phyloP scores from a whole-genome alignment of 2,329 filamentous ascomycete species.

The Cordyceps tenuipes region DNA sequence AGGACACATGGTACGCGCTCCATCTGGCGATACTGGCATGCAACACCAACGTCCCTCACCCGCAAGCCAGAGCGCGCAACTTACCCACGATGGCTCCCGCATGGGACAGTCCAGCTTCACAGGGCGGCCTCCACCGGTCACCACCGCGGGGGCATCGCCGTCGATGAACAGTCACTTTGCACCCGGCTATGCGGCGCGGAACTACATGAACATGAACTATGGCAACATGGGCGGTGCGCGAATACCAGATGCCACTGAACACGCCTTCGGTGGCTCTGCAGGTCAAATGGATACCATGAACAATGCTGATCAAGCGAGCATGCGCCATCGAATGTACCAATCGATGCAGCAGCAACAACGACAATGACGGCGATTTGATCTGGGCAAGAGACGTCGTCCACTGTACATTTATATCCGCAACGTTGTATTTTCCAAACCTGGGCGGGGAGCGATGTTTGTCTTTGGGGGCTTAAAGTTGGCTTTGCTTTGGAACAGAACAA shows the following conservation, averaged over 20 bases:
- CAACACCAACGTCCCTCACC: constrained; percentile 8
- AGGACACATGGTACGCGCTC: constrained; percentile 7
- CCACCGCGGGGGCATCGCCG: constrained; percentile 1
- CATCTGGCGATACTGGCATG: constrained; percentile 6
- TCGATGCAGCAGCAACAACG: constrained; percentile 12
- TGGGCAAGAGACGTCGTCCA: background rate
- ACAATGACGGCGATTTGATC: background rate
- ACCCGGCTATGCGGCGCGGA: constrained; percentile 1
- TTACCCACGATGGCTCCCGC: constrained; percentile 5
- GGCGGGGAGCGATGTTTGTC: constrained; percentile 2
- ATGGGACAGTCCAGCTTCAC: background rate
- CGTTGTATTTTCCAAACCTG: background rate
- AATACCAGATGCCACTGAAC: background rate
- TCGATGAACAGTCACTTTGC: constrained; percentile 7
- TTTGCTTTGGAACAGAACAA: background rate
- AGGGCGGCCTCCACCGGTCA: background rate
- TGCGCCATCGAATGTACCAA: constrained; percentile 11
- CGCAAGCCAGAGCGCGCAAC: constrained; percentile 1
- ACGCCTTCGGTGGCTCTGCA: constrained; percentile 9
- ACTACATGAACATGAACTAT: constrained; percentile 9
- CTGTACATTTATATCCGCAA: constrained; percentile 5
- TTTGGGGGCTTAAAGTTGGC: background rate
- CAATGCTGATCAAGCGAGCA: constrained; percentile 7
- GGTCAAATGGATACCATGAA: constrained; percentile 1
- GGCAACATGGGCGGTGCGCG: background rate